Percentiles rank a stretch among this genome's conserved stretches.
Conservation (phyloP, 768 basidiomycete species). For the Sarcomyxa edulis region DNA sequence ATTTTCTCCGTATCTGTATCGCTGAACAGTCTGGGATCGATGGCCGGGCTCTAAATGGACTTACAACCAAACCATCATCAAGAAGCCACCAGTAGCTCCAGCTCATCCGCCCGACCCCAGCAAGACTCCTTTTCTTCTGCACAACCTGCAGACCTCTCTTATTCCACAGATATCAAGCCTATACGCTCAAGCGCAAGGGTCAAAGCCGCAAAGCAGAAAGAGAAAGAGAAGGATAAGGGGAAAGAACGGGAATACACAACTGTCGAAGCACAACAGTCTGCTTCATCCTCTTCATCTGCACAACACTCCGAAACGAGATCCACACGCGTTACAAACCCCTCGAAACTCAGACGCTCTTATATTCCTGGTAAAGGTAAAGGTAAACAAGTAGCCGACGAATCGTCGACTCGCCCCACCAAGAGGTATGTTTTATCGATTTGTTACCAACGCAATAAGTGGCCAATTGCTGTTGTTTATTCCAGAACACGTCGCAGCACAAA, state of each 20-base stretch:
- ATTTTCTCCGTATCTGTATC: constrained; percentile 21
- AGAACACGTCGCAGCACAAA: constrained; percentile 59
- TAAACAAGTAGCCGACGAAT: constrained; percentile 53
- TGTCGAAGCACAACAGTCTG: constrained; percentile 23
- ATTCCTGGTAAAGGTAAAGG: constrained; percentile 55
- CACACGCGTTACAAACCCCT: constrained; percentile 34
- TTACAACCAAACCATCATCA: constrained; percentile 67
- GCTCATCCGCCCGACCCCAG: constrained; percentile 42
- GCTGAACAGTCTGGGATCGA: constrained; percentile 51
- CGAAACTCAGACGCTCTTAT: constrained; percentile 45
- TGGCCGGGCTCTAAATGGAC: constrained; percentile 95
- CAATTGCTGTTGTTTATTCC: constrained; percentile 21
- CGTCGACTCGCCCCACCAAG: constrained; percentile 46
- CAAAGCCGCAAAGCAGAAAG: constrained; percentile 70
- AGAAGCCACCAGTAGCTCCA: constrained; percentile 70
- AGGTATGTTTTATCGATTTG: constrained; percentile 43
- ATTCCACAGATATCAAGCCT: constrained; percentile 47
- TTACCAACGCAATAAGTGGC: constrained; percentile 6
- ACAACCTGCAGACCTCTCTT: no score
- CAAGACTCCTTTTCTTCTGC: constrained; percentile 30
- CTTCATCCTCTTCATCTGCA: constrained; percentile 26
- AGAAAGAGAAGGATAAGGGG: constrained; percentile 49
- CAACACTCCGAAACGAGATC: constrained; percentile 21
- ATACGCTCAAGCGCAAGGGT: constrained; percentile 74
- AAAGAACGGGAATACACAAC: constrained; percentile 48